phyloP scores from a whole-genome alignment of 805 yeast genomes.

The Scheffersomyces spartinae region DNA sequence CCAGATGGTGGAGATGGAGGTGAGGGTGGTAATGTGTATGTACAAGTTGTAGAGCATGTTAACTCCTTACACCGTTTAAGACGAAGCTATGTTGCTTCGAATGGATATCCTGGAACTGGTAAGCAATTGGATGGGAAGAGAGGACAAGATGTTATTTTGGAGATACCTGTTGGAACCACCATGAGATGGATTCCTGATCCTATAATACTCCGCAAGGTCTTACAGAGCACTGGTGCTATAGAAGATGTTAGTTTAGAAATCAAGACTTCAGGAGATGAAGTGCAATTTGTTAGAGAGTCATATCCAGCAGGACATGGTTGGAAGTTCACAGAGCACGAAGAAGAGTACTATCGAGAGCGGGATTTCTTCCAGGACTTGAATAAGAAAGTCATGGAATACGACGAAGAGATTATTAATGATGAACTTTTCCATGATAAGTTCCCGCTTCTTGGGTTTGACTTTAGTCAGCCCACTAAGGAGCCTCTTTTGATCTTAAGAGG shows the following conservation, averaged over 20 bases:
- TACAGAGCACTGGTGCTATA: not conserved
- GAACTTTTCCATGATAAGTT: conserved; percentile 59
- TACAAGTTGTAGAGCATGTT: conserved; percentile 66
- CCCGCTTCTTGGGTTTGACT: conserved; percentile 76
- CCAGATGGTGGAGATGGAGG: conserved; percentile 99
- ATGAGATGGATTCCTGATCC: conserved; percentile 82
- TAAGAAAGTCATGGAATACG: conserved; percentile 54
- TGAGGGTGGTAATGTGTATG: conserved; percentile 75
- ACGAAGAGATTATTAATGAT: conserved; percentile 39
- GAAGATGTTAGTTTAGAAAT: conserved; percentile 19
- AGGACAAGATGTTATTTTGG: conserved; percentile 69
- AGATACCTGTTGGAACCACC: conserved; percentile 88
- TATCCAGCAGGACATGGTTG: conserved; percentile 73
- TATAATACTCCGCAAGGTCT: conserved; percentile 21
- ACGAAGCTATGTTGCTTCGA: conserved; percentile 57
- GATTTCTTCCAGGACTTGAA: conserved; percentile 59
- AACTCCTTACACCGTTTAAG: conserved; percentile 61
- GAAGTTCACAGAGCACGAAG: conserved; percentile 72
- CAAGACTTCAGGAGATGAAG: conserved; percentile 16
- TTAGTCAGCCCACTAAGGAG: conserved; percentile 43
- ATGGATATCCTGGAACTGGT: conserved; percentile 62
- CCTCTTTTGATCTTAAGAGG: conserved; percentile 71
- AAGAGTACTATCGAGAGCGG: conserved; percentile 52
- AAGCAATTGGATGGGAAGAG: conserved; percentile 78
- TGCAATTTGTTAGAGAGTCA: conserved; percentile 56